A percentile compares a stretch with the other conserved stretches of the same genome.
Conservation (phyloP, 2,329 filamentous ascomycete genomes). For the Aspergillus spinulosporus region DNA sequence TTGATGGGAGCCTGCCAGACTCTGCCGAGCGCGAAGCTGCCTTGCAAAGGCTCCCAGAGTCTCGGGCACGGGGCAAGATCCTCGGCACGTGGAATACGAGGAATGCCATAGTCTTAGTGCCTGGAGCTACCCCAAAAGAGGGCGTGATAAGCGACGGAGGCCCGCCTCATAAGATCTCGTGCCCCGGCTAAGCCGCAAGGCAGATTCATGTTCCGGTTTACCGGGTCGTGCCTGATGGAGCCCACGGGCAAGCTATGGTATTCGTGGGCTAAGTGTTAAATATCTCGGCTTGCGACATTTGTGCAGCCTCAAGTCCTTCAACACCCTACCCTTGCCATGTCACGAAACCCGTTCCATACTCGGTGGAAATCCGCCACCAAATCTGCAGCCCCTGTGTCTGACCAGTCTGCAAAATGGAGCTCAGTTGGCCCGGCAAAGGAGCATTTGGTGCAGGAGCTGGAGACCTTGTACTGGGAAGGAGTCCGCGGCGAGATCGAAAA, state of each 20-base stretch:
- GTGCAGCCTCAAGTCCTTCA: too few relatives aligned
- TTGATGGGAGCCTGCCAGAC: not conserved
- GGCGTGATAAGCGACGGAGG: not conserved
- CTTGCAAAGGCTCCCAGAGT: not conserved
- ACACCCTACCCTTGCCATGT: not conserved
- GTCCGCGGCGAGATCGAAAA: slow-evolving; percentile 38
- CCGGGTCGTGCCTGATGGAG: too few relatives aligned
- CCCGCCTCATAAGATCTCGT: too few relatives aligned
- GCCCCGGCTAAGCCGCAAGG: not conserved
- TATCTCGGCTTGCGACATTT: too few relatives aligned
- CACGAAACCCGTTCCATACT: not conserved
- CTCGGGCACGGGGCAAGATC: not conserved
- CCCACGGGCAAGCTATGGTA: too few relatives aligned
- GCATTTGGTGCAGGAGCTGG: slow-evolving; percentile 28
- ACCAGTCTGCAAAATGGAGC: slow-evolving; percentile 8
- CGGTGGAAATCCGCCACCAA: slow-evolving; percentile 2
- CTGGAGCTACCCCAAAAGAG: not conserved
- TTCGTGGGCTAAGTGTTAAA: too few relatives aligned
- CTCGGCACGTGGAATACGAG: too few relatives aligned
- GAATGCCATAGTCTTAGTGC: not conserved
- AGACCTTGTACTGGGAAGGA: slow-evolving; percentile 42
- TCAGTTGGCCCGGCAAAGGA: slow-evolving; percentile 12
- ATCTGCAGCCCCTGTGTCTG: not conserved
- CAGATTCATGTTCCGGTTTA: not conserved
- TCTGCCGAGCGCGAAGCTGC: not conserved